A percentile compares a stretch with the other conserved stretches of the same genome.
Evolutionary conservation across 2,329 filamentous ascomycete genomes (phyloP).

Genomic region (Penicillium thymicola): DNA sequence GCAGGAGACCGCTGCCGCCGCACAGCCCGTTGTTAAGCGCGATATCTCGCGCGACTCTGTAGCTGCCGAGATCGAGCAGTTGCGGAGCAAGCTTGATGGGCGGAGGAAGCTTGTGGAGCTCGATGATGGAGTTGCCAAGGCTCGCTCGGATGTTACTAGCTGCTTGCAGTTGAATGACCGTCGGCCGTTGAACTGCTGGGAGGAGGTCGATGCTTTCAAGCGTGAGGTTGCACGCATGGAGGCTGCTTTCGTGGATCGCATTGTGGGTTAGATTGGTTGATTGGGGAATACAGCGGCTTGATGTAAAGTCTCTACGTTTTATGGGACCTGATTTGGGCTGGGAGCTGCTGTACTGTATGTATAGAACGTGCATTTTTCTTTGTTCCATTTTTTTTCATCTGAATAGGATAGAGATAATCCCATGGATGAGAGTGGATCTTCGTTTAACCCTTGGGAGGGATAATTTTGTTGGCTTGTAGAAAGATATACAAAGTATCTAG

Average conservation of each 20-base stretch:
- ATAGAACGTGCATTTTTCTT: conserved; percentile 24
- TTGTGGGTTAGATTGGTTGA: conserved; percentile 44
- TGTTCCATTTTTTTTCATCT: conserved; percentile 10
- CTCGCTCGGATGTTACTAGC: conserved; percentile 70
- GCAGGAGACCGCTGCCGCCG: conserved; percentile 17
- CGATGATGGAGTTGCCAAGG: conserved; percentile 69
- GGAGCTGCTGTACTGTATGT: conserved; percentile 26
- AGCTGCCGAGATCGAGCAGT: conserved; percentile 55
- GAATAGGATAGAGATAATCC: conserved; percentile 15
- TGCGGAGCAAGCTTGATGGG: conserved; percentile 58
- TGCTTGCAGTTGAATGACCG: conserved; percentile 83
- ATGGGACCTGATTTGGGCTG: conserved; percentile 7
- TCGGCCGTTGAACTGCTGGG: conserved; percentile 88
- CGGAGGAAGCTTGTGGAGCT: conserved; percentile 60
- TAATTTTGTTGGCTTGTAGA: neutral
- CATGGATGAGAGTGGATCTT: conserved; percentile 8
- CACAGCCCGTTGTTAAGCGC: conserved; percentile 33
- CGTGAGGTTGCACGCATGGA: conserved; percentile 82
- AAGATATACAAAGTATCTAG: neutral
- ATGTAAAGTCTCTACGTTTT: conserved; percentile 10
- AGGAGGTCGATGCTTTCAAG: conserved; percentile 89
- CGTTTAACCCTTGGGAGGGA: neutral
- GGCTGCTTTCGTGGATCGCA: conserved; percentile 81
- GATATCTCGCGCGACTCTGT: conserved; percentile 53
- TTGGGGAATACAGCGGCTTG: conserved; percentile 5